phyloP scores from a whole-genome alignment of 2,329 filamentous ascomycete species.

The Fusarium caatingaense region DNA sequence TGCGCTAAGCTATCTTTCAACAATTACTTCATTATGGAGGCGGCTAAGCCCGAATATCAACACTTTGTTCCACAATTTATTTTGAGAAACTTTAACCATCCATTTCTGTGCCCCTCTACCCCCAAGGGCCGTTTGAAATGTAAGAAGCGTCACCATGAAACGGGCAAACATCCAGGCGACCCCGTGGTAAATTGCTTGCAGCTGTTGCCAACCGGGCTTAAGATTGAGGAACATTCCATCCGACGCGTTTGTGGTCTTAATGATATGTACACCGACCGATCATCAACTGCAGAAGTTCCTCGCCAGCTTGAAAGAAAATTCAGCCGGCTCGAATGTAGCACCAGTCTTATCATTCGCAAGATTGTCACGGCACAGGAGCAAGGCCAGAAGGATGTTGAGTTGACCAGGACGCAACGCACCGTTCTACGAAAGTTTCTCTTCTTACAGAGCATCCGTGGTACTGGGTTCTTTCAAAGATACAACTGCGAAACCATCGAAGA shows the following conservation, averaged over 20 bases:
- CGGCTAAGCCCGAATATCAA: background rate
- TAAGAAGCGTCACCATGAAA: background rate
- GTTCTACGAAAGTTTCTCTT: background rate
- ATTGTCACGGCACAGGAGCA: background rate
- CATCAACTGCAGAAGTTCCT: fast-evolving
- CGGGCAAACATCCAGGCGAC: background rate
- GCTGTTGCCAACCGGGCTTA: background rate
- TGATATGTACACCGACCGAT: background rate
- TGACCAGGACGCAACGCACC: background rate
- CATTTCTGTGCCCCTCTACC: background rate
- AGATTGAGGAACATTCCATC: background rate
- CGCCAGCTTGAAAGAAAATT: fast-evolving
- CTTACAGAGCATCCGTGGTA: background rate
- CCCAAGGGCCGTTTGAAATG: background rate
- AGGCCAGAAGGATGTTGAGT: background rate
- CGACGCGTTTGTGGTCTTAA: background rate
- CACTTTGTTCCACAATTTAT: slow-evolving; percentile 3
- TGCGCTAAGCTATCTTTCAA: background rate
- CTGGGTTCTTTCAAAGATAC: background rate
- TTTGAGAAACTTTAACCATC: background rate
- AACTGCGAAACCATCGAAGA: background rate
- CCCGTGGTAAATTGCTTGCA: background rate
- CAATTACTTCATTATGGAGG: background rate
- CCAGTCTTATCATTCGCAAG: background rate
- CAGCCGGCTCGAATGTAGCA: fast-evolving